phyloP scores from a whole-genome alignment of 768 basidiomycete genomes.

The Boletus reticuloceps region DNA sequence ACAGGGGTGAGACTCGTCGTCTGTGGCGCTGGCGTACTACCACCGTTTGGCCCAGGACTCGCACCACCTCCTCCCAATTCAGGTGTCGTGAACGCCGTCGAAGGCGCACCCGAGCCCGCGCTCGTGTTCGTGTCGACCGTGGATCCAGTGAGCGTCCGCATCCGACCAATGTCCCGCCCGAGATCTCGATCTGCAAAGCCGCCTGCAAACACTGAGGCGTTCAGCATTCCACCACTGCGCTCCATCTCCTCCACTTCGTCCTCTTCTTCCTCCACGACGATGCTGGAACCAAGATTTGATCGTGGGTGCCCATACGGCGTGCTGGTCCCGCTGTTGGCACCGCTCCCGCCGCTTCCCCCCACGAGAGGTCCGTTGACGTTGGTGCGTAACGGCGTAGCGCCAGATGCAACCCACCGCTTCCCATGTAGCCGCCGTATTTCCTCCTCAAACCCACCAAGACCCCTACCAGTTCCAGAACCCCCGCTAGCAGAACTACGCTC shows the following conservation, averaged over 20 bases:
- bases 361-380: conserved; percentile 46
- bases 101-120: conserved; percentile 38
- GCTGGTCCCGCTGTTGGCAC: conserved; percentile 63
- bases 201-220: conserved; percentile 32
- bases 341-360: conserved; percentile 39
- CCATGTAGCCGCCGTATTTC: conserved; percentile 69
- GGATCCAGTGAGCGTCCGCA: conserved; percentile 57
- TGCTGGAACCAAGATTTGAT: conserved; percentile 49
- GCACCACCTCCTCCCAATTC: conserved; percentile 42
- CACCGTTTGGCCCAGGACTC: conserved; percentile 34
- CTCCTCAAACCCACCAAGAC: conserved; percentile 70
- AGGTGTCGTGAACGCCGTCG: conserved; percentile 60
- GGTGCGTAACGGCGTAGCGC: conserved; percentile 57
- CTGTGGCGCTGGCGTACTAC: conserved; percentile 33
- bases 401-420: conserved; percentile 71
- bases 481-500: conserved; percentile 39
- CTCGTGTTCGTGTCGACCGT: conserved; percentile 35
- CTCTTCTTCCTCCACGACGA: conserved; percentile 74
- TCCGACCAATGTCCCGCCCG: conserved; percentile 37
- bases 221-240: conserved; percentile 26
- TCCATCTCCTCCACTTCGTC: conserved; percentile 67
- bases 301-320: conserved; percentile 60
- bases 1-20: conserved; percentile 67
- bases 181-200: conserved; percentile 43
- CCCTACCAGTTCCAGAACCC: conserved; percentile 32